Evolutionary conservation across 2,329 filamentous ascomycete species (phyloP).

Genomic region (Beauveria caledonica): DNA sequence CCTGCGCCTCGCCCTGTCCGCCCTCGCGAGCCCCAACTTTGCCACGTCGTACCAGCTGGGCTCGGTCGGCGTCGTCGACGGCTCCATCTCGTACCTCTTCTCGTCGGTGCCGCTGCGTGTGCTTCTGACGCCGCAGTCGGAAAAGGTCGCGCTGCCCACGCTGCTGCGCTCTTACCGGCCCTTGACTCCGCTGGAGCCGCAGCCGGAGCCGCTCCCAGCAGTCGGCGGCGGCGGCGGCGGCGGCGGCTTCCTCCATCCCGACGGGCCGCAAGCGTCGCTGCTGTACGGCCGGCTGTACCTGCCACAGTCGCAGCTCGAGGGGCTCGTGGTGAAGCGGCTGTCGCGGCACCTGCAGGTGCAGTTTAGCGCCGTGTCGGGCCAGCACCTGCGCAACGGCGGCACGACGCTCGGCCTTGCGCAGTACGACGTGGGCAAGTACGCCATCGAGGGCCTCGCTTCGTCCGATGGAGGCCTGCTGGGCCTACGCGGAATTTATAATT

Average conservation of each 20-base stretch:
- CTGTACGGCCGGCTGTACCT: slow-evolving; percentile 75
- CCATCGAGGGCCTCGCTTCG: slow-evolving; percentile 81
- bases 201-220: background rate
- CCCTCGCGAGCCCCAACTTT: slow-evolving; percentile 85
- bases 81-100: slow-evolving; percentile 95
- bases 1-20: slow-evolving; percentile 78
- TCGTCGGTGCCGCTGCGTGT: slow-evolving; percentile 71
- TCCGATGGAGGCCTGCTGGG: slow-evolving; percentile 88
- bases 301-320: slow-evolving; percentile 78
- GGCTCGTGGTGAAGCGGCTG: slow-evolving; percentile 70
- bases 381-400: slow-evolving; percentile 63
- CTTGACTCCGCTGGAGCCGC: slow-evolving; percentile 52
- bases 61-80: slow-evolving; percentile 84
- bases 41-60: slow-evolving; percentile 90
- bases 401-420: slow-evolving; percentile 66
- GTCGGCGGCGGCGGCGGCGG: too few species aligned
- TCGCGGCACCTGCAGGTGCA: slow-evolving; percentile 72
- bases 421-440: slow-evolving; percentile 81
- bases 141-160: slow-evolving; percentile 64
- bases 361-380: slow-evolving; percentile 69
- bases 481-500: slow-evolving; percentile 86
- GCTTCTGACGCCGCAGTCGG: slow-evolving; percentile 59
- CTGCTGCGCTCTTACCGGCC: slow-evolving; percentile 79
- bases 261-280: slow-evolving; percentile 41
- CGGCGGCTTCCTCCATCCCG: background rate